phyloP scores from a whole-genome alignment of 441 rosid genomes.

The Jatropha podagrica region DNA sequence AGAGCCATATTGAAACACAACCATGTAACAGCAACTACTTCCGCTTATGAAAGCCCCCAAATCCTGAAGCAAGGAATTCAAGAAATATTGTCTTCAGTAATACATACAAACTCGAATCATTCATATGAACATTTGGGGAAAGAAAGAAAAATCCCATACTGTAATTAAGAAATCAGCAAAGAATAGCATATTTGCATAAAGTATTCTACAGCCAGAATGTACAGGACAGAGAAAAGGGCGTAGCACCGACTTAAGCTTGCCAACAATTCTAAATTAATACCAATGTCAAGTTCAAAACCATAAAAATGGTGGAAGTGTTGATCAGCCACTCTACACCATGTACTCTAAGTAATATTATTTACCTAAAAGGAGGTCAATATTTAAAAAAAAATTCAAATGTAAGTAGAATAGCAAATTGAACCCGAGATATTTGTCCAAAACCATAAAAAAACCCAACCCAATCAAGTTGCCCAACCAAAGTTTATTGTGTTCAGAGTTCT shows the following conservation, averaged over 20 bases:
- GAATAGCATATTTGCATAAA: neutral
- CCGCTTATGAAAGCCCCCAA: slow-evolving; percentile 59
- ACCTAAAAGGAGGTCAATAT: neutral
- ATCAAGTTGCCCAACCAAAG: neutral
- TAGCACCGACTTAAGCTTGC: neutral
- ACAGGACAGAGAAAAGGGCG: neutral
- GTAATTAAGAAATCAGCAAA: neutral
- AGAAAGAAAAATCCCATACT: neutral
- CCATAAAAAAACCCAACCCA: neutral
- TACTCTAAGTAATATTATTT: neutral
- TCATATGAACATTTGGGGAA: neutral
- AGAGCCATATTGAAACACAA: slow-evolving; percentile 89
- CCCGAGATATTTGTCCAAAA: neutral
- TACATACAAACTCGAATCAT: slow-evolving; percentile 2
- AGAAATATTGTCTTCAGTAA: slow-evolving; percentile 18
- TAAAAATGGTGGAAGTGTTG: neutral
- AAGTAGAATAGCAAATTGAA: neutral
- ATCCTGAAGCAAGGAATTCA: slow-evolving; percentile 47
- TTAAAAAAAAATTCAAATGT: neutral
- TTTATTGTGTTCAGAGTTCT: too few relatives aligned
- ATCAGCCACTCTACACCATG: neutral
- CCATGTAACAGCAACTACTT: slow-evolving; percentile 80
- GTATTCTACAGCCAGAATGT: neutral
- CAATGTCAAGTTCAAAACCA: neutral
- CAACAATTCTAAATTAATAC: neutral